phyloP scores from a whole-genome alignment of 2,329 filamentous ascomycete species.

The Didymella glomerata region DNA sequence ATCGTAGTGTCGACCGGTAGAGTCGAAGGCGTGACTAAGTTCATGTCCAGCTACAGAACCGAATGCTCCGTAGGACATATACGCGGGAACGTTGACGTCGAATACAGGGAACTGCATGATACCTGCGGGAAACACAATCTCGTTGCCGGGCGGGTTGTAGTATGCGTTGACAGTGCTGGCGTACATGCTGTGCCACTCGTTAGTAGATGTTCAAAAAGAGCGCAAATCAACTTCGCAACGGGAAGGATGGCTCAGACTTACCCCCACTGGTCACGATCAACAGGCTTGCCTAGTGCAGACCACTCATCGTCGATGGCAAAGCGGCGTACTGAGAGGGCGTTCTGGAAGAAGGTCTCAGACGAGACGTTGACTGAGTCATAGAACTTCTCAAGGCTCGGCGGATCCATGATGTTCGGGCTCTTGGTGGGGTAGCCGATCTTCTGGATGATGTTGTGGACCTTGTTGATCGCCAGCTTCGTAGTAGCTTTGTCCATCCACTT shows the following conservation, averaged over 20 bases:
- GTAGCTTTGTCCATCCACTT: conserved; percentile 72
- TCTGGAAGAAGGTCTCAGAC: conserved; percentile 64
- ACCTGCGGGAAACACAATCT: conserved; percentile 73
- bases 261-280: conserved; percentile 67
- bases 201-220: background rate
- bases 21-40: conserved; percentile 75
- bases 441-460: conserved; percentile 71
- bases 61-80: conserved; percentile 74
- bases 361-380: conserved; percentile 64
- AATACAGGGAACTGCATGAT: conserved; percentile 75
- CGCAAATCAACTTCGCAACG: conserved; percentile 58
- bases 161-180: conserved; percentile 65
- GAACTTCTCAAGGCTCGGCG: conserved; percentile 63
- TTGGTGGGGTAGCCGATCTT: conserved; percentile 73
- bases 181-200: background rate
- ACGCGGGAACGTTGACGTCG: conserved; percentile 68
- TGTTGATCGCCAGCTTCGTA: conserved; percentile 67
- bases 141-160: conserved; percentile 70
- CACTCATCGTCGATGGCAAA: conserved; percentile 62
- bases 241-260: background rate
- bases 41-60: conserved; percentile 74
- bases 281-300: conserved; percentile 67
- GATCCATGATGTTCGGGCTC: conserved; percentile 68
- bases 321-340: conserved; percentile 61
- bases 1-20: conserved; percentile 70